Evolutionary conservation across 352 stramenopile genomes (phyloP), one percentile per base, ranked within the genome.

Genomic region (Phytophthora pinifolia): DNA sequence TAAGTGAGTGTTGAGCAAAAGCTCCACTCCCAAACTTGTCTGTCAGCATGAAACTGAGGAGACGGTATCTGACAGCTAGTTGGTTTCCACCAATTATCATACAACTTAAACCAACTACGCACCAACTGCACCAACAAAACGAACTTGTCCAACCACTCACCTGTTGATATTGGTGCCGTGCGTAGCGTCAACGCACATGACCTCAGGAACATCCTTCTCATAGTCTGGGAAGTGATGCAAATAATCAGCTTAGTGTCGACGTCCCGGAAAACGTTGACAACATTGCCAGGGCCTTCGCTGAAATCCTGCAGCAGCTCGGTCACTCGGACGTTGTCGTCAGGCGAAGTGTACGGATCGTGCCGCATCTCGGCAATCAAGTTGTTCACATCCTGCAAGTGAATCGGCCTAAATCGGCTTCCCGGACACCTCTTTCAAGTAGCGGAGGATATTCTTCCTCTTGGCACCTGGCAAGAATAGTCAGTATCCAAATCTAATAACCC

Each of bases 141-240:
- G n/a, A 56, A 42, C 29, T 25, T n/a, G n/a, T n/a, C n/a, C n/a
- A n/a, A n/a, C 7, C 14, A 2, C 38, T 32, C 12, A 58, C 39
- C 50, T 49, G 39, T 50, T 51, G 25, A 58, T 50, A n/a, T 58
- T 58, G 3, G 50, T 58, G 2, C 50, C 41, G n/a, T 51, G 33
- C 7, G 32, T 59, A 14, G 50, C 41, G 17, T 59, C 39, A 15
- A 59, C 17, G 31, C 50, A 59, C 2, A 51, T 1, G 1, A 35
- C 32, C 25, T 50, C 36, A 5, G 50, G 30, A 29, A 58, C 53
- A 50, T 61, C 8, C 18, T 36, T n/a, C 46, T 30, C 53, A 54
- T 61, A 14, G 33, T 64, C 34, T 64, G 46, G 22, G 58, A 54
- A 10, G 41, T 45, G 27, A 64, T 64, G 22, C 47, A 59, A 1